These are phyloP conservation scores for Aspergillus mulundensis DNA, from an alignment of 495 filamentous ascomycete species.

Conservation along the genomic window DNA sequence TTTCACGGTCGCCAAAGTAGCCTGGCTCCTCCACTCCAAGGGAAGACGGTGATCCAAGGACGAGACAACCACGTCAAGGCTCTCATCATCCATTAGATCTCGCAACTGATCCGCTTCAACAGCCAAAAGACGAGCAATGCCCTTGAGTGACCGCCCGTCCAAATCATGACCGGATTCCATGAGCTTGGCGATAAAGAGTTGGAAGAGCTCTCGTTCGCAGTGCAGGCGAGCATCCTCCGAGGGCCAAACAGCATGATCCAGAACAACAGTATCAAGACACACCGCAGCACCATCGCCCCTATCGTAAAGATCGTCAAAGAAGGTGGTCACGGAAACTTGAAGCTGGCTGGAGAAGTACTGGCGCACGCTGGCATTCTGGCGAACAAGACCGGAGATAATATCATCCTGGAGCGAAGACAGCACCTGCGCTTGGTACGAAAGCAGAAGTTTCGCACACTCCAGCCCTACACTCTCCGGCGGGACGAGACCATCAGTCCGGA, in stretches of 20 bases:
- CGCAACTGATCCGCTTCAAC: constrained; percentile 57
- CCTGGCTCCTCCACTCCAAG: constrained; percentile 63
- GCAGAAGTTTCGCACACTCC: constrained; percentile 52
- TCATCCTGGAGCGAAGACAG: constrained; percentile 48
- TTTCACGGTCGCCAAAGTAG: constrained; percentile 69
- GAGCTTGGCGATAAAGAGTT: constrained; percentile 60
- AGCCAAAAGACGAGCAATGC: constrained; percentile 58
- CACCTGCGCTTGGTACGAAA: constrained; percentile 38
- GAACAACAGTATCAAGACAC: constrained; percentile 51
- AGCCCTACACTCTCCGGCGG: constrained; percentile 49
- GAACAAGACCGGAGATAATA: constrained; percentile 57
- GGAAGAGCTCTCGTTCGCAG: constrained; percentile 60
- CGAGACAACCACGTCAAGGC: constrained; percentile 72
- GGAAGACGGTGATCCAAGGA: constrained; percentile 74
- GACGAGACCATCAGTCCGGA: constrained; percentile 50
- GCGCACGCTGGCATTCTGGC: constrained; percentile 52
- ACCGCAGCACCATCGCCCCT: constrained; percentile 59
- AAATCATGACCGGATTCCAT: constrained; percentile 58
- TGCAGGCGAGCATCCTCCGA: constrained; percentile 43
- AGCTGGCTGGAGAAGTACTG: constrained; percentile 50
- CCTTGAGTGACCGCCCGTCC: constrained; percentile 57
- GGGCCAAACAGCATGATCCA: constrained; percentile 57
- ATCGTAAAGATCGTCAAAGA: constrained; percentile 56
- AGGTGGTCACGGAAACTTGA: constrained; percentile 44
- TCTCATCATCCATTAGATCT: constrained; percentile 67